Evolutionary conservation across 2,329 filamentous ascomycete species (phyloP).

Genomic region (Venturia nashicola): DNA sequence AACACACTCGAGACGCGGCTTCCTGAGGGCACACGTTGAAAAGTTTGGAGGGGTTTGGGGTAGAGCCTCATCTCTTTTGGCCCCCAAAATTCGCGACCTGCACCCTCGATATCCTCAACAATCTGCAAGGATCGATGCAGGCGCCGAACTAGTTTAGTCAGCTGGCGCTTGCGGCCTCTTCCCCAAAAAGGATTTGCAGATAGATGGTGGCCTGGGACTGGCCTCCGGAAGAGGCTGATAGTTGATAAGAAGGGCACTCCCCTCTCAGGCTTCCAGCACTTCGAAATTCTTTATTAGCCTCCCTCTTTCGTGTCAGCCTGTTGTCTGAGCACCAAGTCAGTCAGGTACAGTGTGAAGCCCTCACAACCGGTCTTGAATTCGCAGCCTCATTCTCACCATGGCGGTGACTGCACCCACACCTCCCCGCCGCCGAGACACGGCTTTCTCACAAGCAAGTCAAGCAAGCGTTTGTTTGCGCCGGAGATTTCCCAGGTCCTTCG

Average conservation of each 20-base stretch:
- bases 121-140: background rate
- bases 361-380: background rate
- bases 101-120: no score
- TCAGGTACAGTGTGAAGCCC: background rate
- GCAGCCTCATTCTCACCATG: background rate
- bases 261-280: background rate
- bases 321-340: background rate
- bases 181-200: background rate
- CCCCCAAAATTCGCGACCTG: background rate
- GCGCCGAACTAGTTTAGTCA: background rate
- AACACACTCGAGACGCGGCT: no score
- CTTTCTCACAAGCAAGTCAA: background rate
- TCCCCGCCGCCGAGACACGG: background rate
- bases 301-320: background rate
- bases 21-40: background rate
- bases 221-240: background rate
- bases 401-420: background rate
- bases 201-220: background rate
- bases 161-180: background rate
- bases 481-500: background rate
- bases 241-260: background rate
- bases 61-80: background rate
- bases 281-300: background rate
- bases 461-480: background rate
- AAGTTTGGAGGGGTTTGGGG: no score